These are phyloP conservation scores for Colletotrichum sp. DNA, from an alignment of 2,329 filamentous ascomycete species.

Conservation along the genomic window DNA sequence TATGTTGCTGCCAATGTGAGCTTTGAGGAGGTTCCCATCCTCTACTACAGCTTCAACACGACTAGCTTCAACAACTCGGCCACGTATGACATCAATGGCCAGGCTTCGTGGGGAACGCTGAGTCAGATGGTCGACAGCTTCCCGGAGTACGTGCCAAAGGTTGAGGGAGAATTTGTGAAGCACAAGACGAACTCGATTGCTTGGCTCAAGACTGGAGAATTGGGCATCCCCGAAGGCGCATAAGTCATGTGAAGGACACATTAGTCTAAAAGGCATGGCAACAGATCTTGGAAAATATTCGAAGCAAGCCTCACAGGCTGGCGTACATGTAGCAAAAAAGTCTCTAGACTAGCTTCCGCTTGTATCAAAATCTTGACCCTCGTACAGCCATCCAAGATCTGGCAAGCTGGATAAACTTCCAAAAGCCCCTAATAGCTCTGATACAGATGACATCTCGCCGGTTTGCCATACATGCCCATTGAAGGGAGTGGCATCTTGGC, in stretches of 20 bases:
- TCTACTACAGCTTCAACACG: background rate
- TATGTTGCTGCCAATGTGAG: background rate
- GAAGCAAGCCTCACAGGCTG: background rate
- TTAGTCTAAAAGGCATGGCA: accelerated
- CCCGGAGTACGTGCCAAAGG: background rate
- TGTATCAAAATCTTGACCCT: background rate
- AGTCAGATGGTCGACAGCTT: constrained; percentile 1
- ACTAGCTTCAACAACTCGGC: background rate
- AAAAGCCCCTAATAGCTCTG: background rate
- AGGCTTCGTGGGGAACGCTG: constrained; percentile 1
- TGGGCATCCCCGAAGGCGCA: background rate
- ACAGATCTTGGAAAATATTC: background rate
- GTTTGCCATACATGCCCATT: background rate
- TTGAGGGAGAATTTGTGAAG: background rate
- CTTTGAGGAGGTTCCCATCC: background rate
- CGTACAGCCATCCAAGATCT: background rate
- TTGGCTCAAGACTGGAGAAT: background rate
- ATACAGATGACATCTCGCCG: background rate
- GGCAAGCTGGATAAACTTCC: background rate
- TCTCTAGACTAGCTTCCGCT: background rate
- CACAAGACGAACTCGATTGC: background rate
- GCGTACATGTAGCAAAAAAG: background rate
- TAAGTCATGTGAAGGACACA: background rate
- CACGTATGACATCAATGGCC: background rate
- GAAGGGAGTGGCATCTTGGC: background rate